A percentile compares a stretch with the other conserved stretches of the same genome.
Conservation (phyloP, 768 basidiomycete genomes). For the Cystobasidium ongulense region DNA sequence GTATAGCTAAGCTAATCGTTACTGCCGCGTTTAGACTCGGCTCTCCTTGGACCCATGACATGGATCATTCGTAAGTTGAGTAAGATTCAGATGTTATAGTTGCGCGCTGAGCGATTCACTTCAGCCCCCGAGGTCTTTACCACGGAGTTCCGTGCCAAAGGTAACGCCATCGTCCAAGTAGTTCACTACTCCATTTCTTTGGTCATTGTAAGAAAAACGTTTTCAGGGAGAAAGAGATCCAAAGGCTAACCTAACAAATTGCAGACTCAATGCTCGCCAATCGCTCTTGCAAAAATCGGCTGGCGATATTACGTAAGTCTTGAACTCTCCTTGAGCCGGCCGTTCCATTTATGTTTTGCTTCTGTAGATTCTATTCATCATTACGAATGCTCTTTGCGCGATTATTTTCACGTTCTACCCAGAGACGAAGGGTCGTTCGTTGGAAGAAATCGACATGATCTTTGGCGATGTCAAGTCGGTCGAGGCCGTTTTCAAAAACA, state of each 20-base stretch:
- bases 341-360: background rate
- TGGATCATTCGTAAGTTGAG: constrained; percentile 20
- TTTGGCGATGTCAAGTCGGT: constrained; percentile 20
- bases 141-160: constrained; percentile 14
- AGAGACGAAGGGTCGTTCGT: constrained; percentile 16
- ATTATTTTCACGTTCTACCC: constrained; percentile 19
- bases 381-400: constrained; percentile 21
- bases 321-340: background rate
- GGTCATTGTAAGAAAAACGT: background rate
- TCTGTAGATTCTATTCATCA: constrained; percentile 8
- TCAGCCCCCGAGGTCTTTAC: constrained; percentile 18
- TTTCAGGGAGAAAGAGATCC: background rate
- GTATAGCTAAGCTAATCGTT: background rate
- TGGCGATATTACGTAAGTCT: constrained; percentile 10
- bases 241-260: background rate
- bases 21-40: background rate
- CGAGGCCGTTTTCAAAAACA: background rate
- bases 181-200: constrained; percentile 17
- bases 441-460: constrained; percentile 25
- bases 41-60: constrained; percentile 23
- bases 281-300: constrained; percentile 12
- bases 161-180: constrained; percentile 14
- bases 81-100: background rate
- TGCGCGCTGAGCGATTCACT: background rate
- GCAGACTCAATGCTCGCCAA: constrained; percentile 17